phyloP scores from a whole-genome alignment of 208 protist genomes.

The Leishmania turanica region DNA sequence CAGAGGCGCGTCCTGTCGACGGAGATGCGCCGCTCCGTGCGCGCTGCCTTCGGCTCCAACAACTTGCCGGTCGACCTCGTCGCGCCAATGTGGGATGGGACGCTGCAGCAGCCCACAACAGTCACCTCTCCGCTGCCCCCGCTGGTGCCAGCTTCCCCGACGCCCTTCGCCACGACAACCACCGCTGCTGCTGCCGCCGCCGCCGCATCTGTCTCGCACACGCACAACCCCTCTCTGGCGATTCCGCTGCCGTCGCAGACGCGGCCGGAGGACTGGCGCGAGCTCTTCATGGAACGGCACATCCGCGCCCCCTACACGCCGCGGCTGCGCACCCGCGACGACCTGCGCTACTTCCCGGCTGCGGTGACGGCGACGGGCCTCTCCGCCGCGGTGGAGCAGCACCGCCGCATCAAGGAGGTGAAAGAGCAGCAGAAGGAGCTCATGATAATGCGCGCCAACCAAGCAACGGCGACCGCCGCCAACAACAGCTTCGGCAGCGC shows the following conservation, averaged over 20 bases:
- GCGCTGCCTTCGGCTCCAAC: not conserved
- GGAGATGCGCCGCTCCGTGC: conserved; percentile 5
- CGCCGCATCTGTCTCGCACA: not conserved
- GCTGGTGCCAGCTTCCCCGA: not conserved
- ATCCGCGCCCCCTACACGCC: conserved; percentile 71
- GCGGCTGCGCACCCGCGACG: conserved; percentile 70
- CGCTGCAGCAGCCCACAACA: not conserved
- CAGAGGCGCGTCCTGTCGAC: conserved; percentile 23
- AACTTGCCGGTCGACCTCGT: conserved; percentile 7
- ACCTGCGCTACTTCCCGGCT: conserved; percentile 84
- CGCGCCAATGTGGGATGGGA: not conserved
- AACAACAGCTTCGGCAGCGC: conserved; percentile 15
- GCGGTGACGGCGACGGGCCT: conserved; percentile 81
- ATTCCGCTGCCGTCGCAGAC: conserved; percentile 12
- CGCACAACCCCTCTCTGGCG: not conserved
- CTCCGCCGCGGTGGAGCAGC: conserved; percentile 66
- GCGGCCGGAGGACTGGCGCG: conserved; percentile 68
- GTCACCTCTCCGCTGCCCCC: not conserved
- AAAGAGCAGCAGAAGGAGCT: conserved; percentile 45
- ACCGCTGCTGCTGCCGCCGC: not conserved
- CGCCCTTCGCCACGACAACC: not conserved
- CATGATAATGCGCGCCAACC: conserved; percentile 35
- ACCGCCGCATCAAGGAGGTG: conserved; percentile 55
- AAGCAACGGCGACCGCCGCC: not conserved
- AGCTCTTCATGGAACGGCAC: conserved; percentile 54